Evolutionary conservation across 2,329 filamentous ascomycete genomes (phyloP), one percentile per base, ranked within the genome.

Genomic region (Zasmidium citrigriseum): DNA sequence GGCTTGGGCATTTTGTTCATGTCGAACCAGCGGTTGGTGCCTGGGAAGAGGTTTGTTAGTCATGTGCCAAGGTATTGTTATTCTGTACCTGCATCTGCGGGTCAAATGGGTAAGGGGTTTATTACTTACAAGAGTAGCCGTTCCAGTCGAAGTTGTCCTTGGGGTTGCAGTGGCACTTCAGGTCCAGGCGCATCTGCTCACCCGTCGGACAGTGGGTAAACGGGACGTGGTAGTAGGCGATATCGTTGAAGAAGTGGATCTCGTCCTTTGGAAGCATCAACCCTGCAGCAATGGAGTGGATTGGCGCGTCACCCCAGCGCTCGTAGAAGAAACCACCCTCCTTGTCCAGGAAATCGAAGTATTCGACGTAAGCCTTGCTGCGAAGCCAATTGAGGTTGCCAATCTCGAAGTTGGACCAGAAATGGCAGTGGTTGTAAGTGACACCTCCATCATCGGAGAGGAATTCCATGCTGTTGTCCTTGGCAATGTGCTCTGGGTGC

Each of bases 81-180:
- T 51, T 14, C 10, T 53, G 27, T 25, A 20, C 41, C 46, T 29
- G 54, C 22, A 23, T 18, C 46, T 49, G 20, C 34, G 22, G 38
- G 45, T 23, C 14, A 18, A 27, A n/a, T 23, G 20, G 18, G 20
- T 21, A 18, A 27, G 12, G 27, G 10, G 60, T 11, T 18, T 7
- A 23, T 27, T 61, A 81, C 90, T 81, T 85, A 96, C 93, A 98
- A 74, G 91, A 96, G 75, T 97, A 98, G 53, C 90, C 90, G 77
- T 96, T 97, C 96, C 96, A 99, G 78, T 99, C 95, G 82, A 99
- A 99, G 81, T 99, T 99, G 60, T 98, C 90, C 71, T 89, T 88
- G 7, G 95, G 93, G 72, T 99, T 92, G 79, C 95, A 99, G 76
- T 93, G 89, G 77, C 95, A 99, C 74, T 90, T 93, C 66, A 93